Base-by-base conservation (phyloP, 176 grass and related monocot species). In the Aegilops tauschii region DNA sequence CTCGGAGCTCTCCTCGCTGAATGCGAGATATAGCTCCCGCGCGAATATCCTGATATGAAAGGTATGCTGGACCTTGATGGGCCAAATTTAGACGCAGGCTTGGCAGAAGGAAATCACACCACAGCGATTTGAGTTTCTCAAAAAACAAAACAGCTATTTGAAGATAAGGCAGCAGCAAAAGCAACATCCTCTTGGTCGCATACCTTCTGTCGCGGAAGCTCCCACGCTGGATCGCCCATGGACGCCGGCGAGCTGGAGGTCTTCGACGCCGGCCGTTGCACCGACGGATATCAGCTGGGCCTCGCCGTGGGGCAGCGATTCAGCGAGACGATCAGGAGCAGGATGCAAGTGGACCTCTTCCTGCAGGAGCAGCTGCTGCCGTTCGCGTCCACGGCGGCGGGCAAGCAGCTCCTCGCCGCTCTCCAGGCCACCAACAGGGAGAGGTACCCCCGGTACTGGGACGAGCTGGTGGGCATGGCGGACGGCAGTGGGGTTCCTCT, bases 301-400 rank as follows among this genome's bases (percentile, higher is more conserved):
- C 65, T 87, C 82, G 65, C 88, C 66, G 84, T 96, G 31, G 93
- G 96, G 11, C 67, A 50, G 31, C 85, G 88, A 23, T 98, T 98
- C 78, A 27, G 84, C 14, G 81, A 70, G 65, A 58, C 82, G 64
- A 94, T 98, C 83, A 21, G 64, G 35, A 96, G 97, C 70, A 88
- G 94, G 89, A 90, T 91, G 52, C 82, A 73, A 61, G 66, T 30
- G 44, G 94, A 91, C 87, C 61, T 69, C 66, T 81, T 93, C 80
- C 82, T 98, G 35, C 92, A 76, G 83, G 74, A 88, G 34, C 90
- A 88, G 90, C 90, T 96, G n/a, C 90, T 98, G 64, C 93, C 89
- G 69, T 96, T 94, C 72, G 92, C 85, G 81, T 76, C 80, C 44
- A 94, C 88, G 67, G 63, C 82, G 32, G 11, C 56, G n/a, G 92